Base-by-base conservation (phyloP, 192 early-diverging fungal species). In the Linderina pennispora region DNA sequence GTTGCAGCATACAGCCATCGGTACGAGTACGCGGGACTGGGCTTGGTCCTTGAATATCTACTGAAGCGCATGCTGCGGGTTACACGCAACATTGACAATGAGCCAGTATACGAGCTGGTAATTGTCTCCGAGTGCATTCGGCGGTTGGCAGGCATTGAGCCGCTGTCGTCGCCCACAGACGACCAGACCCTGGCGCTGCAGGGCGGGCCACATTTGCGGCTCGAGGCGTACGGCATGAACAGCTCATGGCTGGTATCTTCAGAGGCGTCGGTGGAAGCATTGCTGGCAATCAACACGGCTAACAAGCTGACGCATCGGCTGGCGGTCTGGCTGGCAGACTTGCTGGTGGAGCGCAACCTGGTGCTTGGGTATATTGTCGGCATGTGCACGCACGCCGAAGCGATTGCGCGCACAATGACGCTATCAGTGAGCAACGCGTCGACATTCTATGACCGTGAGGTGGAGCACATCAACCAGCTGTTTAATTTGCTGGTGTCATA, bases 401-500 rank as follows among this genome's bases (percentile, higher is more conserved):
- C 55, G 37, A 35, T 59, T 3, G 28, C 64, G 15, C 63, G 50
- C 40, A 44, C 38, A 34, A 22, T 52, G 18, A 43, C 51, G 26
- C 23, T 71, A 21, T 56, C 67, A 3, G 40, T 71, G 22, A 55
- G 55, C 52, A 63, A 58, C 44, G 37, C 58, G 26, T 35, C 64
- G 28, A 43, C 48, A 8, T 54, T 71, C 28, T 71, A 71, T 33
- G 67, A 71, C 36, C 67, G 67, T 16, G 67, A 71, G 44, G 35
- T 63, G 21, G 67, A 71, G 61, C 60, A 61, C 11, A 39, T 64
- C n/a, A 48, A 64, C 28, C 67, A 71, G 60, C 55, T 71, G 23
- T 64, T 63, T 26, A 43, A 71, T 23, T 50, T 71, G 17, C 44
- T 71, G 8, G 43, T 39, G 15, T 63, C 55, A 28, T 63, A 71